Conservation (phyloP, 345 rosid genomes). For the Gossypium stocksii region DNA sequence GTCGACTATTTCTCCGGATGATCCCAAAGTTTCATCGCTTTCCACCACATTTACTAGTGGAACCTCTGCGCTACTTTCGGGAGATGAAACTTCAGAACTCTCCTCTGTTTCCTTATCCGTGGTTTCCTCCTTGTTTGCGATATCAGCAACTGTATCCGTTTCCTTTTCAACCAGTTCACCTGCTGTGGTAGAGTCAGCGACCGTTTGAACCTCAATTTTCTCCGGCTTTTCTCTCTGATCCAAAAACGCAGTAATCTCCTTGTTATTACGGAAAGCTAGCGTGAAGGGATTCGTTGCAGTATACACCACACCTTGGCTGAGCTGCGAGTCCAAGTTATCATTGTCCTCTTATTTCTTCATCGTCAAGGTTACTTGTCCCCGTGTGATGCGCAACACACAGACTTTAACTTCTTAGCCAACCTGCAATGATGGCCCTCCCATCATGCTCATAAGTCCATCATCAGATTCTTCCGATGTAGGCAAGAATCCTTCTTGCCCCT, state of each 20-base stretch:
- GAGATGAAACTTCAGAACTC: constrained; percentile 19
- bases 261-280: constrained; percentile 66
- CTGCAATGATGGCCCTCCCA: constrained; percentile 58
- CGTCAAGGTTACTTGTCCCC: constrained; percentile 83
- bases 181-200: constrained; percentile 17
- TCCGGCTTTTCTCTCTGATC: constrained; percentile 55
- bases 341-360: constrained; percentile 64
- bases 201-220: constrained; percentile 29
- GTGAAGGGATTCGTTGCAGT: constrained; percentile 72
- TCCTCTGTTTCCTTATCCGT: constrained; percentile 23
- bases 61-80: constrained; percentile 29
- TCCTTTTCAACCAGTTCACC: constrained; percentile 25
- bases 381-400: constrained; percentile 53
- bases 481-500: constrained; percentile 84
- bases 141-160: constrained; percentile 6
- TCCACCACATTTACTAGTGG: constrained; percentile 25
- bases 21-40: constrained; percentile 20
- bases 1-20: constrained; percentile 36
- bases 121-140: constrained; percentile 18
- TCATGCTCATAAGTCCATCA: constrained; percentile 59
- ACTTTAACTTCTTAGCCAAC: constrained; percentile 73
- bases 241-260: constrained; percentile 69
- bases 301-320: constrained; percentile 56
- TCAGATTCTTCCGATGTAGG: constrained; percentile 71
- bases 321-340: constrained; percentile 36